A percentile compares a stretch with the other conserved stretches of the same genome.
Conservation (phyloP, 1,284 basidiomycete species). For the Pseudomicrostroma phylloplanum region DNA sequence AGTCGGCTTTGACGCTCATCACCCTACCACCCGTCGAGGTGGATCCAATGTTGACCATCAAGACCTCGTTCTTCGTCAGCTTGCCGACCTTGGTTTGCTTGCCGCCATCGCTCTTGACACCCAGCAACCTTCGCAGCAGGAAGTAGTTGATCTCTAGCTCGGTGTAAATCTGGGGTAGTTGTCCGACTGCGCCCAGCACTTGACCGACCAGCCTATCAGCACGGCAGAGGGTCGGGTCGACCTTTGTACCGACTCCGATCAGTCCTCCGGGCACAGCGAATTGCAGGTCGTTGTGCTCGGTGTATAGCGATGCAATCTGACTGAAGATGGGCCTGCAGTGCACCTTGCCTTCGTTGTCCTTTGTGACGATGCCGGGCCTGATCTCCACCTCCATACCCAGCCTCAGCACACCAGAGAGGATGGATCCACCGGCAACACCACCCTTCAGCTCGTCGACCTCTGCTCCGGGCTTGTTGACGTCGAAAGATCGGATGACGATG, state of each 20-base stretch:
- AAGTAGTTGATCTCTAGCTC: constrained; percentile 73
- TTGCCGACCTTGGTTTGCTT: constrained; percentile 90
- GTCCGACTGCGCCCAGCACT: constrained; percentile 86
- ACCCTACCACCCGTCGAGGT: constrained; percentile 44
- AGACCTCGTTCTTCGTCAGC: constrained; percentile 82
- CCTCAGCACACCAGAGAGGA: constrained; percentile 81
- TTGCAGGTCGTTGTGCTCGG: constrained; percentile 86
- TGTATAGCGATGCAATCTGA: constrained; percentile 80
- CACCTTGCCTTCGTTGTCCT: constrained; percentile 83
- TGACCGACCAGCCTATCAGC: constrained; percentile 95
- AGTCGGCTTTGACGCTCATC: constrained; percentile 46
- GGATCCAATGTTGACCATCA: constrained; percentile 57
- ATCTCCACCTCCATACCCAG: constrained; percentile 95
- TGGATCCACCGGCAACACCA: constrained; percentile 94
- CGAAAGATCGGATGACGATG: constrained; percentile 99
- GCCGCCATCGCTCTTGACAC: constrained; percentile 96
- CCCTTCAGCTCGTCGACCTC: constrained; percentile 96
- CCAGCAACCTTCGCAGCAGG: constrained; percentile 71
- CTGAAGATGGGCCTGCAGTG: constrained; percentile 90
- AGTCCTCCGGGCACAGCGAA: constrained; percentile 96
- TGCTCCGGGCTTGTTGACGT: constrained; percentile 97
- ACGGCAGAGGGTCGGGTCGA: constrained; percentile 92
- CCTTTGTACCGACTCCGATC: constrained; percentile 94
- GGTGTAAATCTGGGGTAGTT: constrained; percentile 85
- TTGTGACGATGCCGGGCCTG: constrained; percentile 91